Evolutionary conservation across 1,139 yeast species (phyloP), one percentile per base, ranked within the genome.

Genomic region (Taiozyma onychis): DNA sequence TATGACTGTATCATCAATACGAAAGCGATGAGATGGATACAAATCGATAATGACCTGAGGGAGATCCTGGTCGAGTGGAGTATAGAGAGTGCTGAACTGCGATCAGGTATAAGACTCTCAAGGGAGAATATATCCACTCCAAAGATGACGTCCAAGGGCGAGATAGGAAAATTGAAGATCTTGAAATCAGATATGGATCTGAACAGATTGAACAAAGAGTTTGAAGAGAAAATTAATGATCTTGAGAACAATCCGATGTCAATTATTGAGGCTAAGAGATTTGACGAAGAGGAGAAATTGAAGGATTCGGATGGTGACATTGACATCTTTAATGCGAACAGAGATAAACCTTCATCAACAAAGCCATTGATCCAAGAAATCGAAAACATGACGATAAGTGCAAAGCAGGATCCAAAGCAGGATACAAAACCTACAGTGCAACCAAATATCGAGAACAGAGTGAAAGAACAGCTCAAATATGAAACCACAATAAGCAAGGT

Each of bases 1-100:
- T 80, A 81, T 60, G 96, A 89, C 64, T 88, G 96, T 64, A 83
- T 90, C 41, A 77, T 88, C 48, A 80, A 84, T 62, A 73, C 78
- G 18, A 69, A 68, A 14, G 79, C 89, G 53, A 77, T 83, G 67
- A 73, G 74, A 50, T 83, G 91, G 83, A 72, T 85, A 46, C 75
- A 79, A 47, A 64, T 78, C 41, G 86, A 83, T 45, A 47, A 53
- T 7, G 69, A 69, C 45, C 55, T 71, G 30, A 52, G 66, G 41
- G 70, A 70, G 49, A 71, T 71, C 13, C 51, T 70, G 32, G 59
- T 69, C 0, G 75, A 71, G 51, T 71, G 75, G 75, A 67, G 89
- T 58, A 63, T 85, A 46, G 93, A 86, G 59, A 78, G 88, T 2
- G 77, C 84, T 8, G 93, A 85, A 60, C 65, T 82, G 53, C 66